Conservation (phyloP, 495 filamentous ascomycete genomes). For the Penicillium paradoxum region DNA sequence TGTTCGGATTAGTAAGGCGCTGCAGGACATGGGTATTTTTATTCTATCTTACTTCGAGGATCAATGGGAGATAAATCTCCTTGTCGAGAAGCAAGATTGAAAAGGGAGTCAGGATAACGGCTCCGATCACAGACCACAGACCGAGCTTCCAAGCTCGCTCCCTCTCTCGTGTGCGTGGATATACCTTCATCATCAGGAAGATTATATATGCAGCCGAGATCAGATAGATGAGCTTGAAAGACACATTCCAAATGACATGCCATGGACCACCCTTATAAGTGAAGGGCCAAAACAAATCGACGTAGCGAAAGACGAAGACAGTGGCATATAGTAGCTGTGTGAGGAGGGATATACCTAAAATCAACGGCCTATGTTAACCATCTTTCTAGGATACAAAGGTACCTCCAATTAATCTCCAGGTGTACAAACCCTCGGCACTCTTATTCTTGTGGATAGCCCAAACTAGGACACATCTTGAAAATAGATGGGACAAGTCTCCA, state of each 20-base stretch:
- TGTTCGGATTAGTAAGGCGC: conserved; percentile 7
- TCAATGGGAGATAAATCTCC: conserved; percentile 32
- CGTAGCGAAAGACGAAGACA: conserved; percentile 84
- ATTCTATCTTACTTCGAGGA: conserved; percentile 52
- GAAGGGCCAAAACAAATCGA: conserved; percentile 62
- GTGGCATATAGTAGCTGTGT: conserved; percentile 83
- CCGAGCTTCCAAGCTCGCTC: conserved; percentile 90
- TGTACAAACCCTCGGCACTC: conserved; percentile 72
- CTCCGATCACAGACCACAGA: conserved; percentile 54
- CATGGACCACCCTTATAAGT: conserved; percentile 15
- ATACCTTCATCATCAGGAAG: conserved; percentile 79
- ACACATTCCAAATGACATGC: conserved; percentile 44
- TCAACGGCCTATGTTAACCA: conserved; percentile 13
- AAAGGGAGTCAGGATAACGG: conserved; percentile 58
- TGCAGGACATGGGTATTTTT: neutral
- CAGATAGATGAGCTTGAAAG: conserved; percentile 84
- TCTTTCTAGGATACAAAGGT: neutral
- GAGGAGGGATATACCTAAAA: conserved; percentile 80
- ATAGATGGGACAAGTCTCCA: conserved; percentile 76
- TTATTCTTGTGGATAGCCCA: conserved; percentile 84
- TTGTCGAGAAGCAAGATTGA: conserved; percentile 57
- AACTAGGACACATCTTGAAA: conserved; percentile 84
- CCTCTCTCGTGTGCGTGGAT: conserved; percentile 78
- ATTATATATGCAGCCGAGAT: conserved; percentile 81
- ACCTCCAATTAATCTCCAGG: neutral